phyloP scores from a whole-genome alignment of 2,329 filamentous ascomycete genomes.

The Pyrenochaeta sp. region DNA sequence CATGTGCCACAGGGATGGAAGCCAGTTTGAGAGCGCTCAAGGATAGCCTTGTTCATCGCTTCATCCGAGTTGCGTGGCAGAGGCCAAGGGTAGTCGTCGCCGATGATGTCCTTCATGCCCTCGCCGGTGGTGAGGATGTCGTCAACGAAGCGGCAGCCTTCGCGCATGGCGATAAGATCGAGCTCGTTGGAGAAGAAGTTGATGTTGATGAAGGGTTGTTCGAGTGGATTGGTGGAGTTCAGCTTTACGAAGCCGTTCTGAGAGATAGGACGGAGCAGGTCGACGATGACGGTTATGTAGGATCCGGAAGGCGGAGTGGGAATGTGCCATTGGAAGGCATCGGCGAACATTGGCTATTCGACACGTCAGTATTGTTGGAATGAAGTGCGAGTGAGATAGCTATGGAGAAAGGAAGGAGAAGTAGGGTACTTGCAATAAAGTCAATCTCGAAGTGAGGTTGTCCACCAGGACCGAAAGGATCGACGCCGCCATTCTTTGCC shows the following conservation, averaged over 20 bases:
- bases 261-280: conserved; percentile 60
- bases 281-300: conserved; percentile 66
- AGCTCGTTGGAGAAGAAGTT: conserved; percentile 48
- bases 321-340: conserved; percentile 61
- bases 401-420: too few species aligned
- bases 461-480: conserved; percentile 35
- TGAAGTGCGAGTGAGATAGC: too few species aligned
- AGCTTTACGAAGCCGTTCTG: conserved; percentile 67
- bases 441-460: conserved; percentile 53
- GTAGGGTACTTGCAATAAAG: conserved; percentile 57
- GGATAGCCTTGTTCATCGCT: conserved; percentile 63
- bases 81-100: conserved; percentile 66
- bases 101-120: conserved; percentile 64
- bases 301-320: conserved; percentile 55
- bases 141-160: conserved; percentile 65
- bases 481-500: conserved; percentile 49
- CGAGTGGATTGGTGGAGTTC: conserved; percentile 66
- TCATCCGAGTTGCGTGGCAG: conserved; percentile 66
- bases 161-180: conserved; percentile 66
- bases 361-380: background rate
- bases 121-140: conserved; percentile 67
- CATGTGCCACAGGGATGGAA: conserved; percentile 66
- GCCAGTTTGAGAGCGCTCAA: conserved; percentile 65
- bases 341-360: conserved; percentile 59
- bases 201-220: conserved; percentile 63